Evolutionary conservation across 257 asterid species (phyloP).

Genomic region (Gardenia jasminoides): DNA sequence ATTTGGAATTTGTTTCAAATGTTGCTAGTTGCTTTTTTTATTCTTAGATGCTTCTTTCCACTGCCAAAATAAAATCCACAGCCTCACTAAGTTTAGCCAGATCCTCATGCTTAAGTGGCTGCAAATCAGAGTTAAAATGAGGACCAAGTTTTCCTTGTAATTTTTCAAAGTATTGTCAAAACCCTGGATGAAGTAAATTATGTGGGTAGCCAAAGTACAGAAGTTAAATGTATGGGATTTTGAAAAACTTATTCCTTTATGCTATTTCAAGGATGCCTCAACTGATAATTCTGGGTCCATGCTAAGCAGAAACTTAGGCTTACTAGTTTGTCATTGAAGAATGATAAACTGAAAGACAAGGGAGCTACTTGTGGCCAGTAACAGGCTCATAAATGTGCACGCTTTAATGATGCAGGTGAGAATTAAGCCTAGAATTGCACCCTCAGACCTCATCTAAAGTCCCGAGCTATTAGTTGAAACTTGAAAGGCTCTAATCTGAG

Average conservation of each 20-base stretch:
- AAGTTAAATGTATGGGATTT: background rate
- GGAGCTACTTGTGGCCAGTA: background rate
- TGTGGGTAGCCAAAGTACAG: background rate
- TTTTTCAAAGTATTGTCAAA: too few species aligned
- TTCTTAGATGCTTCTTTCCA: background rate
- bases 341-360: background rate
- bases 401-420: background rate
- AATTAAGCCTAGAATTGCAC: background rate
- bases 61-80: background rate
- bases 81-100: background rate
- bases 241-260: background rate
- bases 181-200: background rate
- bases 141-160: background rate
- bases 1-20: background rate
- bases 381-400: background rate
- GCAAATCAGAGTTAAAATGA: background rate
- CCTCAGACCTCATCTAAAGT: background rate
- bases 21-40: too few species aligned
- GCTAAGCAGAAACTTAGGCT: background rate
- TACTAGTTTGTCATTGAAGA: background rate
- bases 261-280: background rate
- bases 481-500: background rate
- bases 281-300: background rate
- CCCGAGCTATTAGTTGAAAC: background rate
- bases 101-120: background rate